Percentiles rank a stretch among this genome's conserved stretches.
Conservation (phyloP, 1,284 basidiomycete genomes). For the Ganoderma sinense region DNA sequence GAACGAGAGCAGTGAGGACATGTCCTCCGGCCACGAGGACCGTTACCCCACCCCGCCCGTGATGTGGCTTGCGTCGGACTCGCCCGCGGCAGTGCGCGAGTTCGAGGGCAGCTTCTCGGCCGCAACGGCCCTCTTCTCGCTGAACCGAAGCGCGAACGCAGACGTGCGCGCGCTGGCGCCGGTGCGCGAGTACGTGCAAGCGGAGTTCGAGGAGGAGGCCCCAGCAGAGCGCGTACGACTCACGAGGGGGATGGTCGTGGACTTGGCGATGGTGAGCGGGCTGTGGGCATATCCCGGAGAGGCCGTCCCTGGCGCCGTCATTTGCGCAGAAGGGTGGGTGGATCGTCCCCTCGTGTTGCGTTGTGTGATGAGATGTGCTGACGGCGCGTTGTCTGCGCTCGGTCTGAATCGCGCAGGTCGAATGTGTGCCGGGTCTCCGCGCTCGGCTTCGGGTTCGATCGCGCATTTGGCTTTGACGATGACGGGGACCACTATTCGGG, state of each 20-base stretch:
- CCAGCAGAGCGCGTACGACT: conserved; percentile 51
- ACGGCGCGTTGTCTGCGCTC: neutral
- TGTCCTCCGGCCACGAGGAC: conserved; percentile 21
- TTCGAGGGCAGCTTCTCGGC: conserved; percentile 49
- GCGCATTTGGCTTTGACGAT: conserved; percentile 62
- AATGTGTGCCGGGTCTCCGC: conserved; percentile 66
- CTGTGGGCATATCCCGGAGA: conserved; percentile 60
- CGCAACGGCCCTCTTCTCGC: conserved; percentile 51
- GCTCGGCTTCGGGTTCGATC: conserved; percentile 67
- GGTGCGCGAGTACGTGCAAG: conserved; percentile 60
- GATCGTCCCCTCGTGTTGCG: neutral
- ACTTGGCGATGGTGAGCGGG: conserved; percentile 68
- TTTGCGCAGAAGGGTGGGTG: conserved; percentile 67
- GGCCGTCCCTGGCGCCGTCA: conserved; percentile 54
- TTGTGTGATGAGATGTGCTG: conserved; percentile 9
- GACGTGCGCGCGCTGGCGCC: conserved; percentile 59
- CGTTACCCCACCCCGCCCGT: conserved; percentile 41
- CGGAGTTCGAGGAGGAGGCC: conserved; percentile 52
- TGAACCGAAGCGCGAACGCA: conserved; percentile 49
- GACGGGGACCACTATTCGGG: conserved; percentile 48
- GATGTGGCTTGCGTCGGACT: conserved; percentile 70
- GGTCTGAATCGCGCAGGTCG: conserved; percentile 50
- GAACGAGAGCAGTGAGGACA: conserved; percentile 22
- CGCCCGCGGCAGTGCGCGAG: conserved; percentile 51
- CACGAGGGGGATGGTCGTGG: conserved; percentile 70